These are phyloP conservation scores for Pseudonectria foliicola DNA, from an alignment of 2,329 filamentous ascomycete species.

Conservation along the genomic window DNA sequence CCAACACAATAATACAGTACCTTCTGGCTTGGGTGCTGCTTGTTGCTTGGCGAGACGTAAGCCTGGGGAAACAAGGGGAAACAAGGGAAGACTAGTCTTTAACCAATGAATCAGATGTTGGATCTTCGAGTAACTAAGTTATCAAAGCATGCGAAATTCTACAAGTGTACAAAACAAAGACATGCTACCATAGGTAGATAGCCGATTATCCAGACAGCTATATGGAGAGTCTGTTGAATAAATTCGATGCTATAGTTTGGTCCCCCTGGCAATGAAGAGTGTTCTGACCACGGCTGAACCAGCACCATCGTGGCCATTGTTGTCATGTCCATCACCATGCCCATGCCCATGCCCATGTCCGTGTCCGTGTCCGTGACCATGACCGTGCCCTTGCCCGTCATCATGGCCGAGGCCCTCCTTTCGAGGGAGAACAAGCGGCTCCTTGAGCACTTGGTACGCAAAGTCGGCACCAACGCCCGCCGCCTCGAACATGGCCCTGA, in stretches of 20 bases:
- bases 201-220: too few species aligned
- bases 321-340: slow-evolving; percentile 1
- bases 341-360: slow-evolving; percentile 3
- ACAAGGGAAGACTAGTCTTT: too few species aligned
- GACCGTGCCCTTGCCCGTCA: slow-evolving; percentile 8
- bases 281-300: slow-evolving; percentile 4
- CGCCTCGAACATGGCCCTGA: slow-evolving; percentile 54
- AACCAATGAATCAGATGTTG: too few species aligned
- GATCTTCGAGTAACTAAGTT: too few species aligned
- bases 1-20: too few species aligned
- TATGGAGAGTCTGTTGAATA: too few species aligned
- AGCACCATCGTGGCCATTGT: background rate
- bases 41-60: too few species aligned
- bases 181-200: too few species aligned
- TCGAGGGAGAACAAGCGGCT: slow-evolving; percentile 37
- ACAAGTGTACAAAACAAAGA: too few species aligned
- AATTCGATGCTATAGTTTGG: slow-evolving; percentile 25
- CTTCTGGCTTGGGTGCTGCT: too few species aligned
- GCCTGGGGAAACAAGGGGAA: too few species aligned
- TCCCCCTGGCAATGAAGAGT: slow-evolving; percentile 43
- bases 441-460: slow-evolving; percentile 45
- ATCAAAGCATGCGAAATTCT: too few species aligned
- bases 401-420: slow-evolving; percentile 9
- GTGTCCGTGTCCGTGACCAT: slow-evolving; percentile 5
- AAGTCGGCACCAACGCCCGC: slow-evolving; percentile 56